Conservation (phyloP, 805 yeast genomes). For the Yamadazyma sp. region DNA sequence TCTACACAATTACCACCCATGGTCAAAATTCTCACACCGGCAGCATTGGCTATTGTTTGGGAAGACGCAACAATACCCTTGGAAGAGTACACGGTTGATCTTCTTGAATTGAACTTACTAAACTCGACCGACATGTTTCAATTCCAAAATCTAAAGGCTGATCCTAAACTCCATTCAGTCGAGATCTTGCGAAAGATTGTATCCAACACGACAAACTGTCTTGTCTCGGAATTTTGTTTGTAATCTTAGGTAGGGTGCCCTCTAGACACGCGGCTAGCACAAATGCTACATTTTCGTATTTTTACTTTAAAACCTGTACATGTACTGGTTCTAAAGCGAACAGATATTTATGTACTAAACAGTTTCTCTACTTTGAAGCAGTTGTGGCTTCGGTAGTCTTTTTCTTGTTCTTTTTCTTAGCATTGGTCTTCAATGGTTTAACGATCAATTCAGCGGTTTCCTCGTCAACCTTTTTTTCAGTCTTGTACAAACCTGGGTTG, state of each 20-base stretch:
- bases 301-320: too few species aligned
- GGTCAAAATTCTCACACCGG: slow-evolving; percentile 63
- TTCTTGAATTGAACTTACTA: slow-evolving; percentile 49
- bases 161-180: neutral
- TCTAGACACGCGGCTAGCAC: too few species aligned
- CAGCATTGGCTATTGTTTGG: slow-evolving; percentile 76
- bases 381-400: neutral
- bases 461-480: slow-evolving; percentile 56
- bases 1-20: slow-evolving; percentile 75
- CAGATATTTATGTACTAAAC: too few species aligned
- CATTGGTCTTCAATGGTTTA: slow-evolving; percentile 50
- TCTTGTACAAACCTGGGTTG: slow-evolving; percentile 46
- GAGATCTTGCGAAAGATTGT: too few species aligned
- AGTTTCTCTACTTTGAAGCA: too few species aligned
- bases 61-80: slow-evolving; percentile 74
- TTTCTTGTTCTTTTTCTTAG: slow-evolving; percentile 28
- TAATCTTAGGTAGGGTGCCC: too few species aligned
- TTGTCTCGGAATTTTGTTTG: too few species aligned
- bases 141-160: neutral
- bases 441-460: slow-evolving; percentile 46
- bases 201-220: too few species aligned
- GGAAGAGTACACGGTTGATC: slow-evolving; percentile 73
- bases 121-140: slow-evolving; percentile 23
- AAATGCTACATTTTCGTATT: too few species aligned
- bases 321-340: too few species aligned